Evolutionary conservation across 1,139 yeast species (phyloP).

Genomic region (Geotrichum europaeum): DNA sequence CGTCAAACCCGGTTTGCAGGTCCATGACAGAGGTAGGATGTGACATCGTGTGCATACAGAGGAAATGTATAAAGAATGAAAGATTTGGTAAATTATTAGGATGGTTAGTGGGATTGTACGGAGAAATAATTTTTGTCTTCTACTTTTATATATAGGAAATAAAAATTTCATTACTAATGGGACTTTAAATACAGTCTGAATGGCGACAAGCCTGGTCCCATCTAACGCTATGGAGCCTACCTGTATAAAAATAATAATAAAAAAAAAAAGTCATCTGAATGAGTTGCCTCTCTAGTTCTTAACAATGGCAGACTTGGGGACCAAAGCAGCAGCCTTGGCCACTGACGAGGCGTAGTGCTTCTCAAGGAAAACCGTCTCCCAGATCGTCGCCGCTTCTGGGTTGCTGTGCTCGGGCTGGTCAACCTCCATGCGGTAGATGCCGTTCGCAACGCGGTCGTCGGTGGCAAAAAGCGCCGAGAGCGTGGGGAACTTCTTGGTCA

Average conservation of each 20-base stretch:
- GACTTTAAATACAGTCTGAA: background rate
- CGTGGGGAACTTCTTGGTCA: conserved; percentile 58
- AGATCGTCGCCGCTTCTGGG: conserved; percentile 80
- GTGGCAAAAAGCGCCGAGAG: conserved; percentile 74
- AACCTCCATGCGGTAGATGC: conserved; percentile 61
- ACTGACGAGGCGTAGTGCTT: conserved; percentile 80
- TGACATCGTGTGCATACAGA: background rate
- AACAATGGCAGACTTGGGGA: conserved; percentile 19
- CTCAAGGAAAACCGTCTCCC: conserved; percentile 77
- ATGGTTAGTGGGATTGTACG: background rate
- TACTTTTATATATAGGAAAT: background rate
- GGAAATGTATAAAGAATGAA: background rate
- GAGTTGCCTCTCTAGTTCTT: background rate
- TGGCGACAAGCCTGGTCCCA: background rate
- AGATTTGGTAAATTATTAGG: background rate
- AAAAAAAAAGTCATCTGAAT: background rate
- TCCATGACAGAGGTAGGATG: background rate
- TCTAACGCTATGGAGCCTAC: background rate
- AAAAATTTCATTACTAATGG: background rate
- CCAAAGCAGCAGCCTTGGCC: conserved; percentile 44
- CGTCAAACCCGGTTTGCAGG: conserved; percentile 2
- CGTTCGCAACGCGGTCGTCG: conserved; percentile 80
- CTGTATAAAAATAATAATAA: background rate
- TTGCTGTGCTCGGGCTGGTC: conserved; percentile 70
- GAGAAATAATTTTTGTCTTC: background rate